These are phyloP conservation scores for Corynascus novoguineensis DNA, from an alignment of 495 filamentous ascomycete species.

Conservation along the genomic window DNA sequence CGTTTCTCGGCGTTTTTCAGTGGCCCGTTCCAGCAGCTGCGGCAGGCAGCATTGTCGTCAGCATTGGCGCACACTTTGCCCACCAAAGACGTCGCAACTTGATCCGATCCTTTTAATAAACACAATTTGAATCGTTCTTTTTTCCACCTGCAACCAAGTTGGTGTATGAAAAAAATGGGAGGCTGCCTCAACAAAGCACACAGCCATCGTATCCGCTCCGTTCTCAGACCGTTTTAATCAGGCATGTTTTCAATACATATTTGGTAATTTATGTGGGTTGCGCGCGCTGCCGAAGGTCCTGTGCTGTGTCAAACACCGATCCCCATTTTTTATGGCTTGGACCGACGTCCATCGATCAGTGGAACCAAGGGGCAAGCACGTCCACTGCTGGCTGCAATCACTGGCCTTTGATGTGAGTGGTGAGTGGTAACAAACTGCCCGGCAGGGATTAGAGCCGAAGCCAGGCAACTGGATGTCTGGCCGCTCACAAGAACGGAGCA, in stretches of 20 bases:
- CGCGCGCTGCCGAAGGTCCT: not conserved
- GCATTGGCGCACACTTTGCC: not conserved
- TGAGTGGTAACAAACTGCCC: not conserved
- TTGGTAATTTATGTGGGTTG: too few relatives aligned
- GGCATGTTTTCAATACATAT: not conserved
- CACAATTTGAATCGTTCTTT: too few relatives aligned
- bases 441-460: not conserved
- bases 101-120: too few relatives aligned
- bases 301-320: not conserved
- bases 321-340: not conserved
- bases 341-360: conserved; percentile 2
- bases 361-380: not conserved
- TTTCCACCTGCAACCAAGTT: too few relatives aligned
- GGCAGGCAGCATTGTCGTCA: conserved; percentile 6
- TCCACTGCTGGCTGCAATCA: not conserved
- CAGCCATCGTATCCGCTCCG: too few relatives aligned
- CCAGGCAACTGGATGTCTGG: not conserved
- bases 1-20: not conserved
- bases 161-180: too few relatives aligned
- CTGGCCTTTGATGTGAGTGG: not conserved
- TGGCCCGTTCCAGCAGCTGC: not conserved
- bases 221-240: not conserved
- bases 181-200: too few relatives aligned
- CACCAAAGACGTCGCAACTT: not conserved
- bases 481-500: not conserved